phyloP scores from a whole-genome alignment of 2,329 filamentous ascomycete genomes.

The Xylaria arbuscula region DNA sequence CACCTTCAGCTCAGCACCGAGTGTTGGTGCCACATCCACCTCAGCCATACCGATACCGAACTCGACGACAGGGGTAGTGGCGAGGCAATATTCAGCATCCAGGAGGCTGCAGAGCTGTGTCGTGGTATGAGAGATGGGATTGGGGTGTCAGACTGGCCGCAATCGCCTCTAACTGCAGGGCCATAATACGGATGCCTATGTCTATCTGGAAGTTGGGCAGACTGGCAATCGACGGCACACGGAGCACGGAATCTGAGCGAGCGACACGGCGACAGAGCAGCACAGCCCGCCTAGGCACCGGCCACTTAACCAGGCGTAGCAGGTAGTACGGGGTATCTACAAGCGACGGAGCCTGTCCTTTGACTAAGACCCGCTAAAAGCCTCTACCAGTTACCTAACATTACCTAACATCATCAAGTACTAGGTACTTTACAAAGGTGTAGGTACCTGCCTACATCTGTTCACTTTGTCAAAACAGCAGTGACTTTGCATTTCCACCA shows the following conservation, averaged over 20 bases:
- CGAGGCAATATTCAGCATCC: slow-evolving; percentile 40
- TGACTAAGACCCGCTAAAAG: slow-evolving; percentile 7
- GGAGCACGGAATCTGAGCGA: background rate
- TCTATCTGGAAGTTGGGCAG: background rate
- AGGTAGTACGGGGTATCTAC: slow-evolving; percentile 14
- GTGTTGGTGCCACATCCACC: slow-evolving; percentile 83
- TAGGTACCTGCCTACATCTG: too few relatives aligned
- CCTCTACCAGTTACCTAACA: background rate
- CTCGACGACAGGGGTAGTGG: slow-evolving; percentile 34
- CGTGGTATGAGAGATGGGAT: slow-evolving; percentile 21
- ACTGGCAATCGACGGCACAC: background rate
- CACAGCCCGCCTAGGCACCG: slow-evolving; percentile 28
- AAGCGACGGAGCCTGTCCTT: background rate
- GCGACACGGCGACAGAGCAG: slow-evolving; percentile 8
- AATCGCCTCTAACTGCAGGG: slow-evolving; percentile 25
- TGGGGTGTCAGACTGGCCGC: slow-evolving; percentile 25
- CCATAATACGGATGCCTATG: slow-evolving; percentile 27
- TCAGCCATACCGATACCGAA: slow-evolving; percentile 77
- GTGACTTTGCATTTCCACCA: background rate
- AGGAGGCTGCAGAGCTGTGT: slow-evolving; percentile 27
- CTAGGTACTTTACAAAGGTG: background rate
- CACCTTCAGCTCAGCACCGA: slow-evolving; percentile 95
- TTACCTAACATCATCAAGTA: background rate
- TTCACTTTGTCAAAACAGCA: background rate
- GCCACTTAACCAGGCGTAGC: background rate